Conservation (phyloP, 148 eudicot species). For the Chenopodium formosanum region DNA sequence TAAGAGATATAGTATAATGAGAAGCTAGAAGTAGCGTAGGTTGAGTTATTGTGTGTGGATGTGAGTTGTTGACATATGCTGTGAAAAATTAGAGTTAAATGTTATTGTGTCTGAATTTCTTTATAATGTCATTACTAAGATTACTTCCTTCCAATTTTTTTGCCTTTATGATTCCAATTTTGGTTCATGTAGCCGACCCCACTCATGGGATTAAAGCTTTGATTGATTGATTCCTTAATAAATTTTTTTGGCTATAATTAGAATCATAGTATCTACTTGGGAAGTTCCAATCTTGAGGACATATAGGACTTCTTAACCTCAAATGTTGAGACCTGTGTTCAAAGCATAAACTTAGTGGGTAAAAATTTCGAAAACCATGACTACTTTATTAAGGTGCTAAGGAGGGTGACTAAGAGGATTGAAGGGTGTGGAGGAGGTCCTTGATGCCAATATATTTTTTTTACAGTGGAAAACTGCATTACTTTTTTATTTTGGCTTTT, state of each 20-base stretch:
- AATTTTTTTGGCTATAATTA: no score
- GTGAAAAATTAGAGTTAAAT: background rate
- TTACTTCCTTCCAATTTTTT: background rate
- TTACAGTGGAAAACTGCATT: background rate
- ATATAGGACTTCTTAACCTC: background rate
- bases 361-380: no score
- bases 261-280: background rate
- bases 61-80: background rate
- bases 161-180: background rate
- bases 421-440: background rate
- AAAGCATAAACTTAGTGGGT: background rate
- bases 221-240: no score
- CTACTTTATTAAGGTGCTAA: background rate
- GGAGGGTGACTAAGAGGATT: background rate
- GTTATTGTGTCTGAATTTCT: background rate
- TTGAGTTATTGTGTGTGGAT: background rate
- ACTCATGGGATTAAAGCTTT: no score
- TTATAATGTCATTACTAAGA: background rate
- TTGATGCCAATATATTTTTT: background rate
- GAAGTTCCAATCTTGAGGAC: background rate
- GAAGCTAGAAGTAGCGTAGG: background rate
- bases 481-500: no score
- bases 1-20: background rate
- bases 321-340: background rate
- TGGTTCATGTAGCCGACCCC: no score